phyloP scores from a whole-genome alignment of 345 rosid genomes.

The Excoecaria cochinchinensis region DNA sequence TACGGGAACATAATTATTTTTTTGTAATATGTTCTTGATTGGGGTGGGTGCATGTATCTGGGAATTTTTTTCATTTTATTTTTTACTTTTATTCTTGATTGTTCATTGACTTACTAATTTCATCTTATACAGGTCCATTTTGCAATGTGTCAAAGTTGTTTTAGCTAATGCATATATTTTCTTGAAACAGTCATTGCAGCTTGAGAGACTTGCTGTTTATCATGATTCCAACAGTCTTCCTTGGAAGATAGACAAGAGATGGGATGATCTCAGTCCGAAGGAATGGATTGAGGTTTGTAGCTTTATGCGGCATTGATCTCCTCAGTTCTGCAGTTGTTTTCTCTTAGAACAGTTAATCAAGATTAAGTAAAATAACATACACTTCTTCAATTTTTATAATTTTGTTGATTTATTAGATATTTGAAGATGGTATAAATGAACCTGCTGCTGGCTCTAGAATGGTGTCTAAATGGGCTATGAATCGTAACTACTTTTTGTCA shows the following conservation, averaged over 20 bases:
- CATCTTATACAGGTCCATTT: constrained; percentile 4
- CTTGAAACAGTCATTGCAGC: constrained; percentile 75
- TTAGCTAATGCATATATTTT: constrained; percentile 30
- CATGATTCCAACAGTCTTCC: constrained; percentile 82
- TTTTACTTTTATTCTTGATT: constrained; percentile 1
- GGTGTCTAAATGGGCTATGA: constrained; percentile 69
- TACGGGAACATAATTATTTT: not conserved
- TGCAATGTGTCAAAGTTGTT: not conserved
- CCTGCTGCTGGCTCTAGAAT: constrained; percentile 38
- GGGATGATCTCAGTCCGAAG: constrained; percentile 86
- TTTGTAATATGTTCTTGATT: not conserved
- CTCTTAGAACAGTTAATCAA: constrained; percentile 6
- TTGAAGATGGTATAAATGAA: constrained; percentile 94
- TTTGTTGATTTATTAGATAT: constrained; percentile 48
- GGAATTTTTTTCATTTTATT: not conserved
- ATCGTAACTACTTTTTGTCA: constrained; percentile 74
- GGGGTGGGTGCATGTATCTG: not conserved
- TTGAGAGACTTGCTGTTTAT: constrained; percentile 91
- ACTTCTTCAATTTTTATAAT: not conserved
- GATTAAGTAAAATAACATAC: not conserved
- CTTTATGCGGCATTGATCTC: constrained; percentile 10
- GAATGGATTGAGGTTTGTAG: constrained; percentile 93
- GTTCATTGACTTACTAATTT: constrained; percentile 1
- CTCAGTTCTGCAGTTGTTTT: constrained; percentile 7
- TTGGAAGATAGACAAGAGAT: constrained; percentile 78